Evolutionary conservation across 2,329 filamentous ascomycete species (phyloP), one percentile per base, ranked within the genome.

Genomic region (Aspergillus cejpii): DNA sequence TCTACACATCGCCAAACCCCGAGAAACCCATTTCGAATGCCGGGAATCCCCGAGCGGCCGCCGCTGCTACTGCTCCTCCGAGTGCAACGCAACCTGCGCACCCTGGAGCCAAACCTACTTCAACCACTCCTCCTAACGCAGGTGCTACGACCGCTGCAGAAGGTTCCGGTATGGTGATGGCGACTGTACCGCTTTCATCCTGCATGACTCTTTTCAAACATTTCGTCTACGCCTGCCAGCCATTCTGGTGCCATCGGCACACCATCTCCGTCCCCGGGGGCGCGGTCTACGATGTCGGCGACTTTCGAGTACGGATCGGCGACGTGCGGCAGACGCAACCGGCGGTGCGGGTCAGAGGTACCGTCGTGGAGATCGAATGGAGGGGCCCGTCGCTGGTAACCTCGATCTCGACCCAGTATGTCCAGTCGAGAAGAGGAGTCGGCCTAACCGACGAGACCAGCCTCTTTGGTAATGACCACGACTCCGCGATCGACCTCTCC

Each of bases 331-430:
- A 71, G 52, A 67, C 62, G 26, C 58, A 59, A 28, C 68, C 68
- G 11, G 55, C 54, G 19, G 64, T 53, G 6, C 55, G 67, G 14
- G 49, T 63, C 7, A 65, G 67, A n/a, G 69, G 69, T 0, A 66
- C 66, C 2, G 59, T 71, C n/a, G 60, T 71, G n/a, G 69, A 72
- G 51, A 63, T 72, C 24, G 67, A 70, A 46, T 72, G 67, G 62
- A 54, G 57, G 20, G 68, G 67, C 0, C 66, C 67, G 14, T 66
- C 64, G 11, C 37, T 68, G 39, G 47, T 65, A 15, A 47, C 58
- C 7, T 53, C 58, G 12, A 47, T 63, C 11, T 31, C 47, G 12
- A 19, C 49, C 14, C 37, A 53, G 37, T 39, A 46, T 17, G 31
- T 40, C n/a, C 43, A 44, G 24, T 41, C 41, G 3, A 43, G 21